Conservation (phyloP, 2,329 filamentous ascomycete species). For the Diaporthe sp. region DNA sequence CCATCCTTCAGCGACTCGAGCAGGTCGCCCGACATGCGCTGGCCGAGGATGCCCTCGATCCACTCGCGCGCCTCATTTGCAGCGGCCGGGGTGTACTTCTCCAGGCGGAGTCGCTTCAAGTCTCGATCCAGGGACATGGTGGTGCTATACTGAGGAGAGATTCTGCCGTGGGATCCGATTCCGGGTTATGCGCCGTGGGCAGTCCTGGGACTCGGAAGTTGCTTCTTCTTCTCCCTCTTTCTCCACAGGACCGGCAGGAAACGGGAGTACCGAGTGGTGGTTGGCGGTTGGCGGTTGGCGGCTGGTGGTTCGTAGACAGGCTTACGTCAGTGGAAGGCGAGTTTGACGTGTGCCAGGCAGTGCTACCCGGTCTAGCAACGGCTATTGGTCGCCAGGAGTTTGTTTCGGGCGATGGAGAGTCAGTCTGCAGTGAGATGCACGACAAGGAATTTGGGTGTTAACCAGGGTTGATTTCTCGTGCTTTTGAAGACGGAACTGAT, state of each 20-base stretch:
- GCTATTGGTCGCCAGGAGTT: neutral
- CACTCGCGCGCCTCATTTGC: constrained; percentile 86
- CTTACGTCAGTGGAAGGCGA: constrained; percentile 27
- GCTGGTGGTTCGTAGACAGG: neutral
- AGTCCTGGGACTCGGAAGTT: neutral
- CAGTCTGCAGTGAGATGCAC: neutral
- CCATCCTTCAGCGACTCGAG: constrained; percentile 91
- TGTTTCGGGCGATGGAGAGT: neutral
- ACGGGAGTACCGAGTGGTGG: neutral
- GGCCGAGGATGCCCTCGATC: constrained; percentile 85
- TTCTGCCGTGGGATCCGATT: neutral
- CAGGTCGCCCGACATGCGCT: constrained; percentile 80
- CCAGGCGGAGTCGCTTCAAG: constrained; percentile 90
- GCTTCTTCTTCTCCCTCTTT: neutral
- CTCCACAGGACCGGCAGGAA: neutral
- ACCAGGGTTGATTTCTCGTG: constrained; percentile 15
- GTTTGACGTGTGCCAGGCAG: constrained; percentile 10
- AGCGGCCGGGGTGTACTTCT: constrained; percentile 91
- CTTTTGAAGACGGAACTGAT: constrained; percentile 16
- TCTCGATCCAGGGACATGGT: constrained; percentile 95
- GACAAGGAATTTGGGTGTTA: too few species aligned
- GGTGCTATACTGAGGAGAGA: neutral
- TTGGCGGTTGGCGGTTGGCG: neutral
- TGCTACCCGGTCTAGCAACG: neutral
- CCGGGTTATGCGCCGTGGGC: constrained; percentile 6